Base-by-base conservation (phyloP, 23 red algal species). In the Gracilaria vermiculophylla region DNA sequence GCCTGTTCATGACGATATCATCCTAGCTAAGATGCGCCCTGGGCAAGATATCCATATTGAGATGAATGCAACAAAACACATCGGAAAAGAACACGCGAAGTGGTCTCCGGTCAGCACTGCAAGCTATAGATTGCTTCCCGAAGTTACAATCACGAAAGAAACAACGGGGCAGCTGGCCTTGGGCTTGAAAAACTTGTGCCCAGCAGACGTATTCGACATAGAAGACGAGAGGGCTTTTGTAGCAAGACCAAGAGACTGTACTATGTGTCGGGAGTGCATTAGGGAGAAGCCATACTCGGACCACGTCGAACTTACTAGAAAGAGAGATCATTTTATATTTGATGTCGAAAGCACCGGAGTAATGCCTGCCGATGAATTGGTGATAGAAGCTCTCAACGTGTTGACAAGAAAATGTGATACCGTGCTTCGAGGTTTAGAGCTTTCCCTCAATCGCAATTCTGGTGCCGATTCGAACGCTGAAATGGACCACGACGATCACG, bases 51-150 rank as follows among this genome's bases (percentile, higher is more conserved):
- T 99, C n/a, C 76, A 95, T 51, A 69, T 95, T 27, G 92, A 94
- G 35, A 69, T 88, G 66, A 74, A 91, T 58, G 90, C 90, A 27
- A 94, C 85, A 19, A 95, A 95, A 51, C 91, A 94, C 33, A 95
- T 94, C 56, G 90, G 92, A 6, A 76, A 80, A 25, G 89, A 89
- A 64, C 97, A 99, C 53, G 97, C 97, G 15, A 99, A 99, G 52
- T 99, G 92, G 92, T 96, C 93, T 55, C 97, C 97, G 0, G 97
- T 99, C 20, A 82, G 86, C 45, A 95, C 97, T 28, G 92, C 92
- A 1, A 81, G 72, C 60, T 99, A 99, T 66, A 78, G 88, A 23
- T 88, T 97, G 61, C 80, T 97, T 20, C 87, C 88, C 9, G 89
- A 97, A 56, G 89, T 92, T 21, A 85, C 56, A 10, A 66, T 92